Percentiles rank a stretch among this genome's conserved stretches.
Conservation (phyloP, 345 rosid species). For the Iberis pinnata region DNA sequence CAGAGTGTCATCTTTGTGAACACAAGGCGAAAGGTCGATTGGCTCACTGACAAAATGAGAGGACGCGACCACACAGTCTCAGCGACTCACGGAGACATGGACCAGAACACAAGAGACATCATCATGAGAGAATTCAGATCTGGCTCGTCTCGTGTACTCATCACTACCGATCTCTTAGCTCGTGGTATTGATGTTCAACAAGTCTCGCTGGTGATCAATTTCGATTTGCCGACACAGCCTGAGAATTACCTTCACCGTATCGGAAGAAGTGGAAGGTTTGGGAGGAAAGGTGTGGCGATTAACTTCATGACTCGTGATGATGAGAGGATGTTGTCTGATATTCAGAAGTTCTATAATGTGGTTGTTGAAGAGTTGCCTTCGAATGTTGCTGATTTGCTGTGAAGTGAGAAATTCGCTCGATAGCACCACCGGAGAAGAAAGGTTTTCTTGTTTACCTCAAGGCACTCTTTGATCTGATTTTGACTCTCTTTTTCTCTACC, state of each 20-base stretch:
- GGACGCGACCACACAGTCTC: slow-evolving; percentile 67
- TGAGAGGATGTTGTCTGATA: slow-evolving; percentile 54
- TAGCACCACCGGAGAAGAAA: slow-evolving; percentile 29
- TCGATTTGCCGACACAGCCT: slow-evolving; percentile 62
- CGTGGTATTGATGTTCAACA: slow-evolving; percentile 77
- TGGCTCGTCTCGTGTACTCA: slow-evolving; percentile 66
- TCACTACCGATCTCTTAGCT: slow-evolving; percentile 68
- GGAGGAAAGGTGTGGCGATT: slow-evolving; percentile 71
- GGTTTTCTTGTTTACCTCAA: slow-evolving; percentile 23
- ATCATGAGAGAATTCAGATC: slow-evolving; percentile 75
- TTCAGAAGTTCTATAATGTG: slow-evolving; percentile 56
- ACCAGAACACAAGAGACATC: slow-evolving; percentile 67
- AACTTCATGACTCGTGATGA: slow-evolving; percentile 51
- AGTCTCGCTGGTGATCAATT: slow-evolving; percentile 67
- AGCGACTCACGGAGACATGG: slow-evolving; percentile 74
- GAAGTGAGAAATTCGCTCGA: slow-evolving; percentile 15
- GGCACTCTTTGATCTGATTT: slow-evolving; percentile 34
- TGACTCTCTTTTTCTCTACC: neutral
- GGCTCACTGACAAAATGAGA: slow-evolving; percentile 74
- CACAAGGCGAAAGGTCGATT: slow-evolving; percentile 66
- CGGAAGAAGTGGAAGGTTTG: slow-evolving; percentile 71
- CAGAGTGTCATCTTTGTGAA: slow-evolving; percentile 73
- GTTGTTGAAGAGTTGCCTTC: slow-evolving; percentile 54
- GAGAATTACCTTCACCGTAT: slow-evolving; percentile 73
- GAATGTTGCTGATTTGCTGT: slow-evolving; percentile 53